Base-by-base conservation (phyloP, 2,329 filamentous ascomycete species). In the Sporothrix schenckii region DNA sequence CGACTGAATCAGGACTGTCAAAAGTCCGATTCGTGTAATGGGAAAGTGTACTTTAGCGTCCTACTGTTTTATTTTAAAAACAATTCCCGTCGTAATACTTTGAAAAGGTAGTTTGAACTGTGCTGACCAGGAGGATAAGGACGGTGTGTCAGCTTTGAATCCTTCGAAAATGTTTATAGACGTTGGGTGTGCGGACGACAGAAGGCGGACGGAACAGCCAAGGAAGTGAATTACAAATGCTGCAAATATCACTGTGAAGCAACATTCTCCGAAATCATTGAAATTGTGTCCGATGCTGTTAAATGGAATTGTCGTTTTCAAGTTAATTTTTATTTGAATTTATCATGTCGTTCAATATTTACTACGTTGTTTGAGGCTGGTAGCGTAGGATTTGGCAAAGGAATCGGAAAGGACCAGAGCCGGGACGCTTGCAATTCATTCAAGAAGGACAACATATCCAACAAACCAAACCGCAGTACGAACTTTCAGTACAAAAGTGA, bases 101-200 rank as follows among this genome's bases (percentile, higher is more conserved):
- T 34, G 7, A 34, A 34, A 5, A 6, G 56, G 34, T 41, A 10
- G 30, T 34, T 41, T 41, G 54, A 9, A 11, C 19, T 41, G 27
- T 60, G 24, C 30, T 21, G 30, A 41, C 16, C 14, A 3, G 54
- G 54, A 39, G 27, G 27, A 27, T 14, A 39, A 58, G 39, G 30
- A 39, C 54, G 19, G 30, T 30, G 56, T 34, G 56, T 60, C 30
- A 60, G 56, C 56, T 19, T 60, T 21, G 56, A 60, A 60, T 60
- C 56, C 56, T 60, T 60, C 56, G 19, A 60, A 21, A 41, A 41
- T 60, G 30, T 60, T 21, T 60, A 60, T 60, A 60, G 56, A 60
- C 27, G n/a, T 58, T 16, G 5, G 3, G 4, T 9, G 11, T 58
- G 30, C 27, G 39, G 7, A 39, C 4, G 54, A 39, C 7, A 58